Evolutionary conservation across 768 basidiomycete species (phyloP).

Genomic region (Mycena leptocephala): DNA sequence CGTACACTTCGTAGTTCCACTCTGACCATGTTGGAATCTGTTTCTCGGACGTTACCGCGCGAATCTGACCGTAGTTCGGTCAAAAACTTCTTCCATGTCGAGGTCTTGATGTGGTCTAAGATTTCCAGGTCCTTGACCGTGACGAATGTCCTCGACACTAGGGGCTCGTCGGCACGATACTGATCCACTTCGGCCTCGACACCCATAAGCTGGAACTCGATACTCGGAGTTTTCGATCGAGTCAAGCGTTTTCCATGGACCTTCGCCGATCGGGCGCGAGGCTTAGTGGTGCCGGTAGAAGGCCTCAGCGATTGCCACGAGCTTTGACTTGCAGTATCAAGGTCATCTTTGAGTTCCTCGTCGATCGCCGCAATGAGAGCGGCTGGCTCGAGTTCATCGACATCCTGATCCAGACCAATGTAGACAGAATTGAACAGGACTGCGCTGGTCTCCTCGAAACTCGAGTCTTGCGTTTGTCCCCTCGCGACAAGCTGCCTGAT

Average conservation of each 20-base stretch:
- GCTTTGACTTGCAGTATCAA: constrained; percentile 83
- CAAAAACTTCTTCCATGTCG: constrained; percentile 98
- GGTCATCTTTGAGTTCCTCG: constrained; percentile 86
- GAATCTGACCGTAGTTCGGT: constrained; percentile 89
- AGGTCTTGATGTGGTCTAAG: constrained; percentile 97
- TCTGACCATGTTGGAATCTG: constrained; percentile 94
- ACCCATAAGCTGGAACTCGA: constrained; percentile 86
- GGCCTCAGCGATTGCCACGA: constrained; percentile 93
- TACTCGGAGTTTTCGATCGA: constrained; percentile 83
- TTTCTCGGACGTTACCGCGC: constrained; percentile 91
- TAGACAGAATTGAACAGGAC: constrained; percentile 95
- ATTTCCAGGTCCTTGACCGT: constrained; percentile 88
- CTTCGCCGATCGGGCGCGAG: constrained; percentile 55
- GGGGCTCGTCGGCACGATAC: constrained; percentile 67
- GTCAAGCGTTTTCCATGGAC: constrained; percentile 75
- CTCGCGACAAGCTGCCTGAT: constrained; percentile 93
- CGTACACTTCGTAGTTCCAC: constrained; percentile 84
- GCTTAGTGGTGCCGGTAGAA: constrained; percentile 61
- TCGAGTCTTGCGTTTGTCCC: constrained; percentile 89
- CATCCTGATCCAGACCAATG: constrained; percentile 89
- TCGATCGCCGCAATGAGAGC: constrained; percentile 94
- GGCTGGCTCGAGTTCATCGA: constrained; percentile 81
- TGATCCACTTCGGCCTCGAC: constrained; percentile 79
- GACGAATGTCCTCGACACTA: constrained; percentile 78
- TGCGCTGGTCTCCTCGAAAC: constrained; percentile 79